Evolutionary conservation across 331 rosid species (phyloP).

Genomic region (Spiraea crenata): DNA sequence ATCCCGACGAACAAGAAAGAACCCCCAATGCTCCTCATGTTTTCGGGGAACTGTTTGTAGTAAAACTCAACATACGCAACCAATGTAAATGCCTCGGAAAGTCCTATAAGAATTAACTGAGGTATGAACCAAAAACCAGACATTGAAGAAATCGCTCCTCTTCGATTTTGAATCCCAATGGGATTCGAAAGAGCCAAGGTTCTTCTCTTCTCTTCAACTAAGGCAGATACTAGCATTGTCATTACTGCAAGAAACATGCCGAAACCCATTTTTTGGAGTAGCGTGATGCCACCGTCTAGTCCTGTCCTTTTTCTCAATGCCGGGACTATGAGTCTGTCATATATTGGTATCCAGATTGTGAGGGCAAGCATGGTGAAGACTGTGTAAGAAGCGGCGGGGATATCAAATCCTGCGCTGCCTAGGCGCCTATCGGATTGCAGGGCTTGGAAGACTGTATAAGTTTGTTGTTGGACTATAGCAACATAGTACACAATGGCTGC

Average conservation of each 20-base stretch:
- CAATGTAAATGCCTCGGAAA: constrained; percentile 53
- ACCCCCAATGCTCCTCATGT: constrained; percentile 86
- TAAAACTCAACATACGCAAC: constrained; percentile 71
- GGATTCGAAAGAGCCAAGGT: constrained; percentile 48
- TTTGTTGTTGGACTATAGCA: constrained; percentile 52
- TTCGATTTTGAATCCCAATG: constrained; percentile 45
- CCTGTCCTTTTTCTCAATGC: constrained; percentile 42
- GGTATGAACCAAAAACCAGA: constrained; percentile 76
- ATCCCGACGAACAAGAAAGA: constrained; percentile 56
- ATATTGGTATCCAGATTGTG: constrained; percentile 66
- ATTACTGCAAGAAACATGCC: constrained; percentile 53
- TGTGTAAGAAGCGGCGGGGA: constrained; percentile 69
- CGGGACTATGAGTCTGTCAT: constrained; percentile 64
- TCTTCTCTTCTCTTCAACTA: constrained; percentile 56
- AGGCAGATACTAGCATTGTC: constrained; percentile 55
- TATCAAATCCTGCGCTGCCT: constrained; percentile 42
- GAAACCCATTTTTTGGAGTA: constrained; percentile 81
- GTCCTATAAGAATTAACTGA: constrained; percentile 53
- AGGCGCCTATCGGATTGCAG: constrained; percentile 64
- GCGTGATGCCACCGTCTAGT: constrained; percentile 62
- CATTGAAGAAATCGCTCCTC: constrained; percentile 75
- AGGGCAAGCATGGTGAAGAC: constrained; percentile 56
- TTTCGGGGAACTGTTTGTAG: constrained; percentile 88
- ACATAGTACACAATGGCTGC: constrained; percentile 53
- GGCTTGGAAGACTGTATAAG: constrained; percentile 73